Conservation (phyloP, 306 rosid species). For the Senna siamea region DNA sequence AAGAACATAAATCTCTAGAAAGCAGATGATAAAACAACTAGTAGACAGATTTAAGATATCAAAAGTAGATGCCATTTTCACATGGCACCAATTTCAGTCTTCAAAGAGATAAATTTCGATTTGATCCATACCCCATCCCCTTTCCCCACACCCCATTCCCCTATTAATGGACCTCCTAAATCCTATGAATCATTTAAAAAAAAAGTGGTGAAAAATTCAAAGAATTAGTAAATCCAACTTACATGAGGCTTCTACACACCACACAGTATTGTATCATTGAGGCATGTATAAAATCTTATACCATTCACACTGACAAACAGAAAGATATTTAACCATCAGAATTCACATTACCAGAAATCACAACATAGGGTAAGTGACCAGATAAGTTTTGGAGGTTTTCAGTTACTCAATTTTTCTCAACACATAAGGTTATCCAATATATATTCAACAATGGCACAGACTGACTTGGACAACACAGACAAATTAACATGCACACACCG, state of each 20-base stretch:
- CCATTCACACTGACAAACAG: not conserved
- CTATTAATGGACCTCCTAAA: not conserved
- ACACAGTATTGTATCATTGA: not conserved
- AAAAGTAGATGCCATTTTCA: not conserved
- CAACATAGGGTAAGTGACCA: not conserved
- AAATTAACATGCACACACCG: not conserved
- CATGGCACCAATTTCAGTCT: not conserved
- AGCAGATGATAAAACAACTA: not conserved
- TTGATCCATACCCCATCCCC: not conserved
- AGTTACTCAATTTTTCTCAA: not conserved
- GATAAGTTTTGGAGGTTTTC: not conserved
- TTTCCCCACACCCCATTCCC: not conserved
- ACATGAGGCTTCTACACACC: not conserved
- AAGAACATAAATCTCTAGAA: too few species aligned
- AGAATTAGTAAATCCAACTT: not conserved
- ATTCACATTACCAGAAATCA: not conserved
- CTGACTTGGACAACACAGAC: conserved; percentile 1
- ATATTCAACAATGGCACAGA: not conserved
- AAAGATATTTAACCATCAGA: not conserved
- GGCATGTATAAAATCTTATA: not conserved
- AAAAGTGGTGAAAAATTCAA: not conserved
- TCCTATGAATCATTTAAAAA: not conserved
- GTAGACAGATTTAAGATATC: not conserved
- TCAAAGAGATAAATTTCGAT: not conserved
- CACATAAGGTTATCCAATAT: not conserved